phyloP scores from a whole-genome alignment of 345 rosid genomes.

The Psidium friedrichsthalianum region DNA sequence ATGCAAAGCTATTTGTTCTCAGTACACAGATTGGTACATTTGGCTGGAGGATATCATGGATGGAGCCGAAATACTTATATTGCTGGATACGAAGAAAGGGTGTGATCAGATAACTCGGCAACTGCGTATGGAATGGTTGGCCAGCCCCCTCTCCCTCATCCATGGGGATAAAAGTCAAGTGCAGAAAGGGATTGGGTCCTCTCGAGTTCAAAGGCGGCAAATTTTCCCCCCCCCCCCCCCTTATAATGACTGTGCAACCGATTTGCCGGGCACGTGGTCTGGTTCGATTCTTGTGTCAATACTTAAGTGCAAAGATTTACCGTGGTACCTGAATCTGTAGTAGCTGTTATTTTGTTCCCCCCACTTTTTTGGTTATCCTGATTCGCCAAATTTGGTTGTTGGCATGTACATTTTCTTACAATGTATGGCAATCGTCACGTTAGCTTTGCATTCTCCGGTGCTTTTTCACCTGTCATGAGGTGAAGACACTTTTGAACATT shows the following conservation, averaged over 20 bases:
- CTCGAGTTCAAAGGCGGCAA: slow-evolving; percentile 97
- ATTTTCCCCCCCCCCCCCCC: too few species aligned
- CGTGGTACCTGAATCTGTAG: background rate
- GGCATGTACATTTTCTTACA: background rate
- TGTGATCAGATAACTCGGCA: slow-evolving; percentile 98
- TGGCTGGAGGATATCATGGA: slow-evolving; percentile 99
- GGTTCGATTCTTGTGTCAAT: slow-evolving; percentile 30
- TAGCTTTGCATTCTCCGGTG: background rate
- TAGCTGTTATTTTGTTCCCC: background rate
- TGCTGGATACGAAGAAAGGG: slow-evolving; percentile 96
- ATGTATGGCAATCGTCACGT: background rate
- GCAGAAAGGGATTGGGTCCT: slow-evolving; percentile 99
- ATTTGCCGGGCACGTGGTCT: slow-evolving; percentile 98
- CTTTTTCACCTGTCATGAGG: background rate
- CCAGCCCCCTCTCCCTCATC: slow-evolving; percentile 95
- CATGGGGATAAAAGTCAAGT: slow-evolving; percentile 99
- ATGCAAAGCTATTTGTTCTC: background rate
- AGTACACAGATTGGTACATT: slow-evolving; percentile 64
- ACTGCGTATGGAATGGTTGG: slow-evolving; percentile 99
- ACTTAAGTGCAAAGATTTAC: background rate
- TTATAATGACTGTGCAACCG: slow-evolving; percentile 99
- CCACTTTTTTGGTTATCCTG: background rate
- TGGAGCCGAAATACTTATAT: slow-evolving; percentile 92
- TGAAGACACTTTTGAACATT: background rate
- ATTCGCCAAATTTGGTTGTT: background rate